Evolutionary conservation across 2,329 filamentous ascomycete genomes (phyloP).

Genomic region (Cytospora mali): DNA sequence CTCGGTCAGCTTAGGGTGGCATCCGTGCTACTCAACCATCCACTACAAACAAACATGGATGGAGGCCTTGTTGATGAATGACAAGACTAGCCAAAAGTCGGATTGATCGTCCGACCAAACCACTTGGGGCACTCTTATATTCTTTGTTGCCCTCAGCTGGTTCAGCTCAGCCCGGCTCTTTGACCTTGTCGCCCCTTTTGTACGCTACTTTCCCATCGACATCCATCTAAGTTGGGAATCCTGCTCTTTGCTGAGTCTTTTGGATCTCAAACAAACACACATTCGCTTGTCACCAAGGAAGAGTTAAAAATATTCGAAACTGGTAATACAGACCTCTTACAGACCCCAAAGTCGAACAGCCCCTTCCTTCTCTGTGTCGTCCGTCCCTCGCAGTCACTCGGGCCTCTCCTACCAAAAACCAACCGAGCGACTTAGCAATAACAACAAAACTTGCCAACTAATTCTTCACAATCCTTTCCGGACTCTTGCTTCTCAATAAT

Average conservation of each 20-base stretch:
- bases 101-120: not conserved
- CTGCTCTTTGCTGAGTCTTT: not conserved
- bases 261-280: not conserved
- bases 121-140: not conserved
- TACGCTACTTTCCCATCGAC: not conserved
- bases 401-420: not conserved
- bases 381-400: not conserved
- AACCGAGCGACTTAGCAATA: not conserved
- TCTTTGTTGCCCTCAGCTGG: not conserved
- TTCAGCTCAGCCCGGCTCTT: not conserved
- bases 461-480: not conserved
- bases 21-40: not conserved
- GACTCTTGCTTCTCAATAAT: constrained; percentile 3
- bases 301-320: not conserved
- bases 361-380: not conserved
- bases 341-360: not conserved
- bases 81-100: not conserved
- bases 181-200: not conserved
- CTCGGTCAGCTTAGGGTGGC: not conserved
- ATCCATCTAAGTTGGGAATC: not conserved
- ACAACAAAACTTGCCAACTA: not conserved
- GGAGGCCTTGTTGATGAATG: not conserved
- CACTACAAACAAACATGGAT: not conserved
- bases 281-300: not conserved
- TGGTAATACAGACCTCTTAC: not conserved